These are phyloP conservation scores for Carallia brachiata DNA, from an alignment of 345 rosid species.

Conservation along the genomic window DNA sequence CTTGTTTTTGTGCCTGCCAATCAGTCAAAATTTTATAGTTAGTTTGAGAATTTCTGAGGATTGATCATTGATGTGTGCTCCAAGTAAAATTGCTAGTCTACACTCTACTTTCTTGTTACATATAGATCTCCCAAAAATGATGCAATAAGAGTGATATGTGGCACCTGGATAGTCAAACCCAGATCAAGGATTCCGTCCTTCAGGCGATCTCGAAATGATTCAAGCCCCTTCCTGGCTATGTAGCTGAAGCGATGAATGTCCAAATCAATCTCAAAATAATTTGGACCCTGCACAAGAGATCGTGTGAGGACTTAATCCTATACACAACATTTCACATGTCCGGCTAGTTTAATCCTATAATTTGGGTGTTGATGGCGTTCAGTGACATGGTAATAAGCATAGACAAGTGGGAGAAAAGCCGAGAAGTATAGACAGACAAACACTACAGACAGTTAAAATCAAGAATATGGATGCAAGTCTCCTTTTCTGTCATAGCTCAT, in stretches of 20 bases:
- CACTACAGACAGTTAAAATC: too few species aligned
- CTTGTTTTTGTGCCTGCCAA: constrained; percentile 86
- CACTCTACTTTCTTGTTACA: not conserved
- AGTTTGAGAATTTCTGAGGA: not conserved
- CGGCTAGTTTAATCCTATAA: too few species aligned
- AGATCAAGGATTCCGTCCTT: constrained; percentile 73
- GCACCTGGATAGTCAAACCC: constrained; percentile 89
- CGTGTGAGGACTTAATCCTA: not conserved
- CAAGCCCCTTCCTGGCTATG: constrained; percentile 89
- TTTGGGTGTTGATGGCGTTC: too few species aligned
- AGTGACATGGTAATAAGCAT: too few species aligned
- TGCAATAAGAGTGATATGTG: not conserved
- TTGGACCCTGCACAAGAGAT: constrained; percentile 55
- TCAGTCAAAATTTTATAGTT: not conserved
- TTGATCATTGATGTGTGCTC: too few species aligned
- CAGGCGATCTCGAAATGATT: constrained; percentile 78
- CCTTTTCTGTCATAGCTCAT: too few species aligned
- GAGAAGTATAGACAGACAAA: too few species aligned
- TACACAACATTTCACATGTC: too few species aligned
- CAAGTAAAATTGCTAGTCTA: not conserved
- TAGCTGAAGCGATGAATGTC: constrained; percentile 92
- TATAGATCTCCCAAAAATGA: not conserved
- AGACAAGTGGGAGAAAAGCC: too few species aligned
- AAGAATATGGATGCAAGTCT: too few species aligned
- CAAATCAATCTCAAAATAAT: constrained; percentile 91